These are phyloP conservation scores for Sisymbrium irio DNA, from an alignment of 345 rosid genomes.

Conservation along the genomic window DNA sequence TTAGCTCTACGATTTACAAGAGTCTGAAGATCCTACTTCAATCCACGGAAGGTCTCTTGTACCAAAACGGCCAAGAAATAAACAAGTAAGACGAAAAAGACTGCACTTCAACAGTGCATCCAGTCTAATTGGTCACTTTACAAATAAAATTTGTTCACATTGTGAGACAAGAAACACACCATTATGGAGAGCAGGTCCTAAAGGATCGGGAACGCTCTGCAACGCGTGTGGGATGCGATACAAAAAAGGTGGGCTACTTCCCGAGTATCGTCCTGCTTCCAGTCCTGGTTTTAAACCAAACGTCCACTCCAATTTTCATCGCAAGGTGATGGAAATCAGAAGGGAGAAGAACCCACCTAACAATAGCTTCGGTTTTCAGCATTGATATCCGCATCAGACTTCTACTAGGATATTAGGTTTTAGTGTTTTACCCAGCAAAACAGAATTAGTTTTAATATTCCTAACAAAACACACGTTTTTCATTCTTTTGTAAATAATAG, in stretches of 20 bases:
- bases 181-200: conserved; percentile 21
- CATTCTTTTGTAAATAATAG: too few species aligned
- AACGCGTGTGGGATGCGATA: conserved; percentile 26
- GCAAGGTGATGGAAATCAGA: conserved; percentile 25
- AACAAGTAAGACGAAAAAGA: not conserved
- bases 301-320: conserved; percentile 18
- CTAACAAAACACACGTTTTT: too few species aligned
- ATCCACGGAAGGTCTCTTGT: not conserved
- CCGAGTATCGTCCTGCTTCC: conserved; percentile 26
- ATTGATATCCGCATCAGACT: not conserved
- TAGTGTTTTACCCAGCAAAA: not conserved
- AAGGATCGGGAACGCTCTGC: conserved; percentile 6
- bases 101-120: not conserved
- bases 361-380: not conserved
- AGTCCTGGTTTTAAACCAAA: conserved; percentile 18
- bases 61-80: conserved; percentile 3
- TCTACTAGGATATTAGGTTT: not conserved
- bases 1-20: not conserved
- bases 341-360: not conserved
- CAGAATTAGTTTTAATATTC: too few species aligned
- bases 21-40: not conserved
- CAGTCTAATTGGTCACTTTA: not conserved
- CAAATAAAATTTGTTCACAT: conserved; percentile 13
- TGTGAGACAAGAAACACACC: conserved; percentile 9
- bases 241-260: conserved; percentile 11